Percentiles rank a stretch among this genome's conserved stretches.
phyloP scores from a whole-genome alignment of 2,329 filamentous ascomycete genomes.

The Sclerotinia spermophila region DNA sequence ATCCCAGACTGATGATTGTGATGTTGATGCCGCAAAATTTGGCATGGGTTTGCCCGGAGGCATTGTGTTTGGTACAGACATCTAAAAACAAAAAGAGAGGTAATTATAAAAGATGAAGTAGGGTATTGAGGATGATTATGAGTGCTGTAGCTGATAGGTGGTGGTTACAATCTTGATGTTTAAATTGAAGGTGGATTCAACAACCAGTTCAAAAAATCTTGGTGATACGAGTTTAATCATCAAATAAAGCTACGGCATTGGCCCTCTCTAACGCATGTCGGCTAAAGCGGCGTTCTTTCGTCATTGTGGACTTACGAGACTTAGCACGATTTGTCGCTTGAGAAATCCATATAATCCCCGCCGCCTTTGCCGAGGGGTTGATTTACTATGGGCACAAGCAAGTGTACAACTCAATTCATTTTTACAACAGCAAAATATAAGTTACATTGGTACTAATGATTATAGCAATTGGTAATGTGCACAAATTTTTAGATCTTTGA shows the following conservation, averaged over 20 bases:
- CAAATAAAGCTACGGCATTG: constrained; percentile 26
- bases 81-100: constrained; percentile 25
- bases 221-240: constrained; percentile 20
- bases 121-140: constrained; percentile 23
- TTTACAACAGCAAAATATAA: background rate
- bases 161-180: constrained; percentile 20
- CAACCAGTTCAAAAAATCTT: constrained; percentile 21
- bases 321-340: background rate
- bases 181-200: constrained; percentile 16
- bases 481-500: accelerated
- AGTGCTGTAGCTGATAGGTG: constrained; percentile 24
- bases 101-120: constrained; percentile 29
- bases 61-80: constrained; percentile 33
- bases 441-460: background rate
- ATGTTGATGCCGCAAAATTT: constrained; percentile 36
- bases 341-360: constrained; percentile 1
- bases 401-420: background rate
- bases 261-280: background rate
- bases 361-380: constrained; percentile 11
- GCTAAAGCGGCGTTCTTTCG: constrained; percentile 19
- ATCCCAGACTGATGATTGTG: constrained; percentile 59
- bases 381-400: background rate
- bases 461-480: background rate
- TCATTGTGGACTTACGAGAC: constrained; percentile 17
- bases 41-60: constrained; percentile 30